A percentile compares a stretch with the other conserved stretches of the same genome.
Evolutionary conservation across 768 basidiomycete species (phyloP).

Genomic region (Lentinula detonsa): DNA sequence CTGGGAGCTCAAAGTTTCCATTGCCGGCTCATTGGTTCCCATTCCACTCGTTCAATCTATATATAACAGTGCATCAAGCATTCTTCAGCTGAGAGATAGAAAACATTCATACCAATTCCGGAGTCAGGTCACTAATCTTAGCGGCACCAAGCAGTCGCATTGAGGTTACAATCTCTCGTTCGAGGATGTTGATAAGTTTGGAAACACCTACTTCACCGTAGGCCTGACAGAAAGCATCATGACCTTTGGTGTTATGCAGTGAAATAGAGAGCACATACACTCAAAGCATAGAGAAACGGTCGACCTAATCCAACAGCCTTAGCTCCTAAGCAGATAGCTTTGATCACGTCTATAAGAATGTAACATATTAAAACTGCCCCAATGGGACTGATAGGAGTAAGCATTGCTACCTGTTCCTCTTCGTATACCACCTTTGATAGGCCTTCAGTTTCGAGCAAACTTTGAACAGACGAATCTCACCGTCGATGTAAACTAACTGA

Average conservation of each 20-base stretch:
- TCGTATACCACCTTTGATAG: conserved; percentile 44
- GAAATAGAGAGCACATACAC: conserved; percentile 36
- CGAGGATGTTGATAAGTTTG: conserved; percentile 59
- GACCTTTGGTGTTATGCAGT: neutral
- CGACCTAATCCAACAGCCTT: conserved; percentile 83
- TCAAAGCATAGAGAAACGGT: conserved; percentile 81
- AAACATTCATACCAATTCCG: conserved; percentile 54
- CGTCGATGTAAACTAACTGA: conserved; percentile 76
- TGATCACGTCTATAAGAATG: conserved; percentile 59
- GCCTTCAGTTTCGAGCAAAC: neutral
- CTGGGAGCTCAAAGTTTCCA: neutral
- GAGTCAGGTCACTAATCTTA: conserved; percentile 56
- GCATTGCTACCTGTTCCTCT: conserved; percentile 64
- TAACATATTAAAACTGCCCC: neutral
- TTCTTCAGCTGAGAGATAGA: neutral
- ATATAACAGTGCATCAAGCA: conserved; percentile 2
- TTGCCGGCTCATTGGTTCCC: conserved; percentile 38
- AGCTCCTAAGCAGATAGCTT: conserved; percentile 87
- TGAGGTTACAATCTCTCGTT: conserved; percentile 69
- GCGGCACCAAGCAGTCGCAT: conserved; percentile 75
- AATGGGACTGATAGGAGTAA: neutral
- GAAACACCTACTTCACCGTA: conserved; percentile 70
- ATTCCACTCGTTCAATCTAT: conserved; percentile 62
- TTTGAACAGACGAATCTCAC: conserved; percentile 24
- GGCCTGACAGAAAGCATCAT: conserved; percentile 35